Evolutionary conservation across 129 eudicot genomes (phyloP), one percentile per base, ranked within the genome.

Genomic region (Lactuca sativa): DNA sequence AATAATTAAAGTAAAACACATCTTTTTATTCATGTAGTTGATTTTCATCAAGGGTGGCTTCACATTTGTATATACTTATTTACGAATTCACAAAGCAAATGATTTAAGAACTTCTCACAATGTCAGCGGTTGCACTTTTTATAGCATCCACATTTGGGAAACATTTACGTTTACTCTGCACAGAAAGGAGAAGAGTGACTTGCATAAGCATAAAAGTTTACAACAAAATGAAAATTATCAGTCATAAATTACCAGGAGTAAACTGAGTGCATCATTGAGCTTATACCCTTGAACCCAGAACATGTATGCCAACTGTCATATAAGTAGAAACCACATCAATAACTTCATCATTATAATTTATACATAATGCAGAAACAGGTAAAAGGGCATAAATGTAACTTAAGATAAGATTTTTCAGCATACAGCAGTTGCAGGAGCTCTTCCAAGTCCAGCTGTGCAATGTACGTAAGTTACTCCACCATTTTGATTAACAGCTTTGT

Each of bases 381-480:
- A 13, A 60, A 30, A 34, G 14, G 0, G 43, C 30, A 2, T 10
- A 21, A 55, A 52, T 62, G 33, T 31, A 36, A 13, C 31, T 41
- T 49, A 59, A 77, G 47, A 64, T 51, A 18, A 73, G 70, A 63
- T 25, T 38, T 36, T 43, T 9, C 18, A 60, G 64, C 81, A 54
- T 84, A 90, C 96, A 69, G 98, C 98, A 75, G 85, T 82, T 70
- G 98, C 95, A 66, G 98, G 98, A 75, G 98, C 98, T 85, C 98
- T 80, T 73, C 98, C 98, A 43, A 93, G 89, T 69, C 98, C 97
- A 81, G 98, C 97, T 14, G 98, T 93, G 66, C 98, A 93, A 66
- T 89, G 98, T 79, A 93, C 85, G 66, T 89, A 93, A 37, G 98
- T 75, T 57, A 93, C 86, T 49, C 98, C 95, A 59, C 98, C 95